A percentile compares a stretch with the other conserved stretches of the same genome.
phyloP scores from a whole-genome alignment of 768 basidiomycete genomes.

The Auriscalpium microsporum region DNA sequence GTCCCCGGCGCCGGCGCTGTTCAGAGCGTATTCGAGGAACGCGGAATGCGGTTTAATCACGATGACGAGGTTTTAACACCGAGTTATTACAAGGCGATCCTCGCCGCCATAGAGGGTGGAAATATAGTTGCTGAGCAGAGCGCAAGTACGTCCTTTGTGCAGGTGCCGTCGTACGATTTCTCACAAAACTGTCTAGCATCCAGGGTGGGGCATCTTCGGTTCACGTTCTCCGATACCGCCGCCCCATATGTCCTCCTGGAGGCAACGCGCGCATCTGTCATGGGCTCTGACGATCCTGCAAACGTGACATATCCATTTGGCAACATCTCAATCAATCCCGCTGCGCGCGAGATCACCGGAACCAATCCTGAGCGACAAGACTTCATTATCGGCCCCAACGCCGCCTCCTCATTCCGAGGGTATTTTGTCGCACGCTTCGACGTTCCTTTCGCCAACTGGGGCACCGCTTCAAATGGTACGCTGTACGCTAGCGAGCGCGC shows the following conservation, averaged over 20 bases:
- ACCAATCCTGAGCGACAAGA: slow-evolving; percentile 65
- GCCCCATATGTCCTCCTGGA: slow-evolving; percentile 59
- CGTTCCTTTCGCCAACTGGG: slow-evolving; percentile 35
- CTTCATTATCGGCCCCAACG: slow-evolving; percentile 51
- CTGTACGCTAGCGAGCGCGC: slow-evolving; percentile 20
- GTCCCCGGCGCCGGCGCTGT: slow-evolving; percentile 48
- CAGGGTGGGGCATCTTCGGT: slow-evolving; percentile 65
- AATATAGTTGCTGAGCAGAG: slow-evolving; percentile 49
- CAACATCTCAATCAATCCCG: slow-evolving; percentile 35
- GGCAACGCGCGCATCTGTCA: slow-evolving; percentile 52
- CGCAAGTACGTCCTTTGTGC: slow-evolving; percentile 39
- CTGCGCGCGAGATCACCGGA: slow-evolving; percentile 46
- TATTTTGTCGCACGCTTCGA: slow-evolving; percentile 59
- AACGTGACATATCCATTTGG: slow-evolving; percentile 51
- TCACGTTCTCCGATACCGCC: slow-evolving; percentile 44
- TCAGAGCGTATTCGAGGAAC: slow-evolving; percentile 45
- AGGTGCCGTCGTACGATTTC: not conserved
- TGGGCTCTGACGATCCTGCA: slow-evolving; percentile 40
- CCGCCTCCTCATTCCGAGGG: slow-evolving; percentile 25
- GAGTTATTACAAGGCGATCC: slow-evolving; percentile 48
- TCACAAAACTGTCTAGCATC: slow-evolving; percentile 40
- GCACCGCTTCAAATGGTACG: slow-evolving; percentile 41
- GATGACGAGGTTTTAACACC: slow-evolving; percentile 45
- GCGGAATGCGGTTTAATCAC: slow-evolving; percentile 46
- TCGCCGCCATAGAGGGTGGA: slow-evolving; percentile 46